Percentiles rank a stretch among this genome's conserved stretches.
phyloP scores from a whole-genome alignment of 2,329 filamentous ascomycete genomes.

The Diaporthe sp. region DNA sequence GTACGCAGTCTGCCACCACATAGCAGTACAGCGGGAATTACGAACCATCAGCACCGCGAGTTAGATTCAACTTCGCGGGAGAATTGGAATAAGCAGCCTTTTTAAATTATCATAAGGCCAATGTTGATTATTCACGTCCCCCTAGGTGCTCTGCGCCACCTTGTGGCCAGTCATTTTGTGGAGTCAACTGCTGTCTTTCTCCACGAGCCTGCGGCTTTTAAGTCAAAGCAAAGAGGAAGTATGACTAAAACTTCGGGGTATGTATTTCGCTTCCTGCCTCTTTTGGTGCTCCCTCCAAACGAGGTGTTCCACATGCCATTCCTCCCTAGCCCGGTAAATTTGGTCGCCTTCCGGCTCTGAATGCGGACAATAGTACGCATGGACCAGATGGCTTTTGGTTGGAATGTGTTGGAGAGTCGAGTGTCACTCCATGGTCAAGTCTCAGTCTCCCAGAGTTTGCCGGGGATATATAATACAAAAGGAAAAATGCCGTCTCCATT shows the following conservation, averaged over 20 bases:
- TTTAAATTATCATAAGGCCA: accelerated
- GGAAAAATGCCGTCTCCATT: no score
- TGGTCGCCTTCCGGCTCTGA: no score
- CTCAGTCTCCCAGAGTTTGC: not conserved
- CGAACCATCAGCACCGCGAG: no score
- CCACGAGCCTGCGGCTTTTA: not conserved
- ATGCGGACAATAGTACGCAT: not conserved
- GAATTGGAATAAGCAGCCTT: not conserved
- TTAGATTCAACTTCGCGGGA: no score
- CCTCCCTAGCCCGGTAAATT: not conserved
- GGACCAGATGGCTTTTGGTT: not conserved
- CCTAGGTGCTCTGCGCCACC: no score
- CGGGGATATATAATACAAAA: not conserved
- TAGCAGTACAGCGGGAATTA: no score
- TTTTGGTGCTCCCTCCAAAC: not conserved
- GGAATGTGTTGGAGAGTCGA: not conserved
- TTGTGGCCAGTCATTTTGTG: not conserved
- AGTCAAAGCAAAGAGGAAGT: not conserved
- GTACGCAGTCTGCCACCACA: no score
- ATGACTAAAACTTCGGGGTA: not conserved
- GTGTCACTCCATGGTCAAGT: no score
- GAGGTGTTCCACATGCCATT: not conserved
- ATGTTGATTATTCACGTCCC: not conserved
- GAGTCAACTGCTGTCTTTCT: not conserved
- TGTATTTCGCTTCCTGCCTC: not conserved